Conservation (phyloP, 345 rosid genomes). For the Anastatica hierochuntica region DNA sequence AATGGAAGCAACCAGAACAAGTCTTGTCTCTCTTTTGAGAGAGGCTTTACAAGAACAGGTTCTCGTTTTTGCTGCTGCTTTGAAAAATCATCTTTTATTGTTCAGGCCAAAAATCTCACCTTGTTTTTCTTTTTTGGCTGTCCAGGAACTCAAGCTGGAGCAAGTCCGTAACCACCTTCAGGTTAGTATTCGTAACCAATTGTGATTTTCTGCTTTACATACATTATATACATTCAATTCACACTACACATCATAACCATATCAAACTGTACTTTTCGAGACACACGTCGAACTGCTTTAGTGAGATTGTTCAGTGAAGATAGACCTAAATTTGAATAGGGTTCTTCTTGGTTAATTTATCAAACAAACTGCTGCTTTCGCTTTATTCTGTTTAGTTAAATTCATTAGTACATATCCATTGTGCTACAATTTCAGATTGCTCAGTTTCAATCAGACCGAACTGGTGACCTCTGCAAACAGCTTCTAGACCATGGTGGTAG, state of each 20-base stretch:
- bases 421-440: slow-evolving; percentile 35
- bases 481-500: slow-evolving; percentile 28
- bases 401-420: background rate
- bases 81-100: background rate
- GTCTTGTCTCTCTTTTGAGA: slow-evolving; percentile 59
- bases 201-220: background rate
- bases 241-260: slow-evolving; percentile 2
- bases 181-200: slow-evolving; percentile 35
- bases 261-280: background rate
- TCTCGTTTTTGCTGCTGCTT: slow-evolving; percentile 7
- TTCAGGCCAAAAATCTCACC: slow-evolving; percentile 17
- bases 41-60: slow-evolving; percentile 95
- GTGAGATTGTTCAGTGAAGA: background rate
- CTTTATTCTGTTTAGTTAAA: background rate
- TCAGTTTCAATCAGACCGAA: slow-evolving; percentile 45
- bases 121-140: background rate
- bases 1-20: slow-evolving; percentile 57
- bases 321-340: background rate
- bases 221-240: background rate
- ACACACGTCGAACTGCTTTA: background rate
- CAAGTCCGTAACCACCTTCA: slow-evolving; percentile 66
- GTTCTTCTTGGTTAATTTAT: background rate
- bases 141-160: slow-evolving; percentile 76
- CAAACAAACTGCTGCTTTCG: background rate
- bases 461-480: slow-evolving; percentile 39